Evolutionary conservation across 441 rosid species (phyloP).

Genomic region (Capsella rubella): DNA sequence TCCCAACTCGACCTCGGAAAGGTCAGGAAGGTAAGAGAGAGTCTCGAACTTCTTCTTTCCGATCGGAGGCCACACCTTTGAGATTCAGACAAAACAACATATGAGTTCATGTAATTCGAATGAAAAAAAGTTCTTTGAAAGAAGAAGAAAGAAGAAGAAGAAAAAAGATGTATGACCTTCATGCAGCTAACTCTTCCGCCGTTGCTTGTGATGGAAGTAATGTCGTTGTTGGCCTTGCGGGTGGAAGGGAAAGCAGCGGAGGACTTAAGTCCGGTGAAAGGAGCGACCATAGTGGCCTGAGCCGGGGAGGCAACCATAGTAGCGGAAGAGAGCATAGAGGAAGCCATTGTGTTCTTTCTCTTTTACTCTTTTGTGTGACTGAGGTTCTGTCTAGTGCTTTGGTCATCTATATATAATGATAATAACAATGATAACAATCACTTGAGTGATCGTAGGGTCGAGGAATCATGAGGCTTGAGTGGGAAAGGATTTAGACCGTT

Average conservation of each 20-base stretch:
- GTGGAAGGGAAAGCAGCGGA: slow-evolving; percentile 58
- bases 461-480: slow-evolving; percentile 28
- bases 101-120: slow-evolving; percentile 8
- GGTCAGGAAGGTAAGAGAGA: slow-evolving; percentile 56
- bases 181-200: slow-evolving; percentile 75
- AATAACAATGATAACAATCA: slow-evolving; percentile 22
- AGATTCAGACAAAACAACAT: not conserved
- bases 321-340: slow-evolving; percentile 62
- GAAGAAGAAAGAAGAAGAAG: not conserved
- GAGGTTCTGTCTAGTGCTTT: slow-evolving; percentile 13
- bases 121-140: not conserved
- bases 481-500: slow-evolving; percentile 30
- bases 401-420: slow-evolving; percentile 42
- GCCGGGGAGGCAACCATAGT: slow-evolving; percentile 52
- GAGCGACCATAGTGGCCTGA: slow-evolving; percentile 67
- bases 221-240: slow-evolving; percentile 56
- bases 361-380: slow-evolving; percentile 29
- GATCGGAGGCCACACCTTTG: slow-evolving; percentile 52
- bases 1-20: slow-evolving; percentile 34
- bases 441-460: slow-evolving; percentile 28
- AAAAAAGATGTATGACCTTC: slow-evolving; percentile 49
- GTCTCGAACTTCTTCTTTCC: slow-evolving; percentile 66
- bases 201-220: slow-evolving; percentile 66
- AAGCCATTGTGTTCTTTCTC: slow-evolving; percentile 51
- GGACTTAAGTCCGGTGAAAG: slow-evolving; percentile 72